Evolutionary conservation across 257 asterid species (phyloP).

Genomic region (Jaltomata sinuosa): DNA sequence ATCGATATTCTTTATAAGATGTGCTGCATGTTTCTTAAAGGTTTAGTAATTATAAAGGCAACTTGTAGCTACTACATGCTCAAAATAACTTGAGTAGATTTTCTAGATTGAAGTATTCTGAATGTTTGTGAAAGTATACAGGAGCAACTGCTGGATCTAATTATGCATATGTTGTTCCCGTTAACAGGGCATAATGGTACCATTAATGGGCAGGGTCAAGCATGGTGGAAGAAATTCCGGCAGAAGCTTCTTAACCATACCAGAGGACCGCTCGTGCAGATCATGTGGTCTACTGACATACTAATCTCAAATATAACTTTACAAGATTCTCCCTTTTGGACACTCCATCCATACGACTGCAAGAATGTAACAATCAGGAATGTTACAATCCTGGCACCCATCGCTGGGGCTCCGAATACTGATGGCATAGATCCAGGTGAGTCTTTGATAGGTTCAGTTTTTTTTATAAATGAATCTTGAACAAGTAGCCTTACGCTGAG

Average conservation of each 20-base stretch:
- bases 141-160: background rate
- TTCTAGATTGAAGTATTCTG: background rate
- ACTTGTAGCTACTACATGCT: background rate
- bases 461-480: background rate
- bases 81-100: background rate
- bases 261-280: slow-evolving; percentile 44
- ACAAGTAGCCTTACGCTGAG: background rate
- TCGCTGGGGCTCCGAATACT: slow-evolving; percentile 40
- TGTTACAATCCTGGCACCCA: slow-evolving; percentile 35
- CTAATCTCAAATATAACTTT: slow-evolving; percentile 28
- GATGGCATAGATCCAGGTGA: slow-evolving; percentile 47
- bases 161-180: background rate
- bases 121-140: background rate
- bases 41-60: background rate
- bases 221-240: slow-evolving; percentile 47
- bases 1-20: background rate
- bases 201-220: slow-evolving; percentile 43
- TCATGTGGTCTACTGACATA: slow-evolving; percentile 46
- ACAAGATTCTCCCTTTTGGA: slow-evolving; percentile 49
- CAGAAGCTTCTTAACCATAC: slow-evolving; percentile 40
- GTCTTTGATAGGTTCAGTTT: background rate
- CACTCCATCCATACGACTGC: slow-evolving; percentile 44
- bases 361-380: slow-evolving; percentile 33
- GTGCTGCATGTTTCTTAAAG: background rate
- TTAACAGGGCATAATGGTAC: slow-evolving; percentile 43